phyloP scores from a whole-genome alignment of 371 early-diverging fungal species.

The Rhizopus sp. region DNA sequence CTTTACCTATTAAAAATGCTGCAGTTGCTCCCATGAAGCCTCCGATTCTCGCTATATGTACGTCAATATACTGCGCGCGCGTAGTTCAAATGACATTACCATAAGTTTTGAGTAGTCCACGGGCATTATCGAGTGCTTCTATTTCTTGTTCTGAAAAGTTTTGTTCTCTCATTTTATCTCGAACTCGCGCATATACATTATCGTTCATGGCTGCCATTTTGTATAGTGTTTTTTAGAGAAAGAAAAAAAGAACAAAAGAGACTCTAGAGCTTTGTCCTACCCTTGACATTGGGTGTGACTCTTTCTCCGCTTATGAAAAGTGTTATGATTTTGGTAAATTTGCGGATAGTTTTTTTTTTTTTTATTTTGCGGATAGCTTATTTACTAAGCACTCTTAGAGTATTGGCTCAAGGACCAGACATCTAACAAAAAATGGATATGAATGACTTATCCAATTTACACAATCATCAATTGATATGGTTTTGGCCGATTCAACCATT shows the following conservation, averaged over 20 bases:
- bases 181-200: constrained; percentile 37
- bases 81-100: constrained; percentile 22
- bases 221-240: too few relatives aligned
- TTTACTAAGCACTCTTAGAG: constrained; percentile 1
- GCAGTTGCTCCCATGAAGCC: constrained; percentile 37
- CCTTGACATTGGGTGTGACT: not conserved
- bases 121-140: constrained; percentile 42
- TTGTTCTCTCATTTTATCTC: constrained; percentile 43
- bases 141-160: constrained; percentile 47
- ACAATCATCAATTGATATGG: constrained; percentile 12
- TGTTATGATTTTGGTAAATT: not conserved
- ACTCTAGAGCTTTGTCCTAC: too few relatives aligned
- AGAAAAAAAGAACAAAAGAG: too few relatives aligned
- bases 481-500: constrained; percentile 19
- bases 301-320: not conserved
- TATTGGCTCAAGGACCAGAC: constrained; percentile 11
- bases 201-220: constrained; percentile 35
- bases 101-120: constrained; percentile 36
- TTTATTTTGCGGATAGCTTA: constrained; percentile 2
- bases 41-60: constrained; percentile 37
- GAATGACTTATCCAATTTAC: constrained; percentile 21
- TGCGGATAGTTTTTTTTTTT: constrained; percentile 7
- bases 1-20: constrained; percentile 33
- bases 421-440: constrained; percentile 21
- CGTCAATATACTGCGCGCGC: not conserved